phyloP scores from a whole-genome alignment of 768 basidiomycete genomes.

The Mycena rosella region DNA sequence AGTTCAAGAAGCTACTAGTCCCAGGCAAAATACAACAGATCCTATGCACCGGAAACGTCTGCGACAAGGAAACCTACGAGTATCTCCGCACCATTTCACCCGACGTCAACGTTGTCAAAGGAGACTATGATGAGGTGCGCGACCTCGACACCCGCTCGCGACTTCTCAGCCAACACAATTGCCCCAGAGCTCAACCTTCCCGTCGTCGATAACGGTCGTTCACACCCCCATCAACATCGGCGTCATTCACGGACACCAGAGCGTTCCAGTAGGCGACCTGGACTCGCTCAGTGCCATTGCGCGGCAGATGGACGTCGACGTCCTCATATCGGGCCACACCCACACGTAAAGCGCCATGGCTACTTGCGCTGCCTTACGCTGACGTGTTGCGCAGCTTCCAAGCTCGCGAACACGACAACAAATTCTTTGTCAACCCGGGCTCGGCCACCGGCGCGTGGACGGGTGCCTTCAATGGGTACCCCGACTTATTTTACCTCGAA shows the following conservation, averaged over 20 bases:
- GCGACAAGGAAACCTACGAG: conserved; percentile 97
- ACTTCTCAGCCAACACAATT: neutral
- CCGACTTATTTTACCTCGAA: conserved; percentile 14
- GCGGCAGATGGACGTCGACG: conserved; percentile 97
- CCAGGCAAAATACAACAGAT: conserved; percentile 99
- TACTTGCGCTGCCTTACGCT: neutral
- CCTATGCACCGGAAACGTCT: conserved; percentile 96
- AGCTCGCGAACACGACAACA: conserved; percentile 89
- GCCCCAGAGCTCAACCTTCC: conserved; percentile 74
- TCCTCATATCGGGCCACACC: conserved; percentile 93
- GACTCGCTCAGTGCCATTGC: conserved; percentile 92
- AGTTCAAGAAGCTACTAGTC: conserved; percentile 96
- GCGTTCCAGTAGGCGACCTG: conserved; percentile 90
- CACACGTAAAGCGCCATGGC: conserved; percentile 71
- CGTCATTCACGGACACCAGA: conserved; percentile 94
- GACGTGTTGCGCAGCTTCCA: conserved; percentile 67
- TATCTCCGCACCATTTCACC: conserved; percentile 95
- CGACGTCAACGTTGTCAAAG: conserved; percentile 91
- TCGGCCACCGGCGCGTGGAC: conserved; percentile 97
- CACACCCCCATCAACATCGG: conserved; percentile 93
- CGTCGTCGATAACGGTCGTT: conserved; percentile 81
- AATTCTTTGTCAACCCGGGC: conserved; percentile 97
- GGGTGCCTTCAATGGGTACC: conserved; percentile 76
- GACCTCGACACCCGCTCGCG: neutral
- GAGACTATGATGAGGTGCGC: conserved; percentile 95